Conservation (phyloP, 305 asterid species). For the Fraxinus dipetala region DNA sequence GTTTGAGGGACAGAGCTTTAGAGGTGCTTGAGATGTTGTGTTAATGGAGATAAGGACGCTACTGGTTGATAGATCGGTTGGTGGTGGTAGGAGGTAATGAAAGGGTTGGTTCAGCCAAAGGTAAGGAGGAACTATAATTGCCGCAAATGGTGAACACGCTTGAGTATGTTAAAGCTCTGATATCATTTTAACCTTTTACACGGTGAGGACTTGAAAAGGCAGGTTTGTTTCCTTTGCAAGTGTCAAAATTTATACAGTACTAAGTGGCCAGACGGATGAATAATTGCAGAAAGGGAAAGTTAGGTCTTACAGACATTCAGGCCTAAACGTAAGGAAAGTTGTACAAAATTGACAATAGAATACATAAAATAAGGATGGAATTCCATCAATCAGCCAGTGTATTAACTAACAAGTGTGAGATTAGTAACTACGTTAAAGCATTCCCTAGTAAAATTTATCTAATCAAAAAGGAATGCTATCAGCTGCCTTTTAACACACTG, state of each 20-base stretch:
- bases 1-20: not conserved
- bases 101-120: not conserved
- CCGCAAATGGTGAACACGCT: not conserved
- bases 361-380: not conserved
- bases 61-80: not conserved
- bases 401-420: not conserved
- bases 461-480: not conserved
- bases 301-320: not conserved
- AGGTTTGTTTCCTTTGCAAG: not conserved
- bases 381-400: not conserved
- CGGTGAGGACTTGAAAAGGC: not conserved
- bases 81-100: not conserved
- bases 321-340: not conserved
- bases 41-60: not conserved
- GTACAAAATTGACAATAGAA: not conserved
- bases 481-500: not conserved
- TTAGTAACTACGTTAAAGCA: not conserved
- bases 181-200: not conserved
- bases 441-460: not conserved
- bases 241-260: not conserved
- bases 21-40: not conserved
- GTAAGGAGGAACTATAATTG: not conserved
- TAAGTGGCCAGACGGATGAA: not conserved
- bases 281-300: not conserved
- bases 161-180: not conserved